These are phyloP conservation scores for Saccharomycopsis selenospora DNA, from an alignment of 805 yeast genomes.

Conservation along the genomic window DNA sequence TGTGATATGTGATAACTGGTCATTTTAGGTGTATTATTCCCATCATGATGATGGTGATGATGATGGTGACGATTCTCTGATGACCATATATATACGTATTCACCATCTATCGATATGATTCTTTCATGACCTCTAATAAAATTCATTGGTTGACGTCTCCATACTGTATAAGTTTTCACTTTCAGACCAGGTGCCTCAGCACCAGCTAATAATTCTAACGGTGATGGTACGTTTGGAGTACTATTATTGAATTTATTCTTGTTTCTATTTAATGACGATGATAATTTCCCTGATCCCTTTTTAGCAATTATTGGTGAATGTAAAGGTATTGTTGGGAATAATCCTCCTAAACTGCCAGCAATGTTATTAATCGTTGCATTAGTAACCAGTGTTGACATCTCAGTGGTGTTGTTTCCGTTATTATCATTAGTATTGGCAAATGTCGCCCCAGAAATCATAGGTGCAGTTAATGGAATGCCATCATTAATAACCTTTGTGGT, in stretches of 20 bases:
- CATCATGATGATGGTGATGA: conserved; percentile 7
- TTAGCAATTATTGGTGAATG: conserved; percentile 7
- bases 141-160: conserved; percentile 83
- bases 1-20: conserved; percentile 81
- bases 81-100: conserved; percentile 81
- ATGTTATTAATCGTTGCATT: neutral
- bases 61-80: conserved; percentile 40
- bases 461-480: no score
- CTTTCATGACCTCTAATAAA: conserved; percentile 75
- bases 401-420: no score
- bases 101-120: conserved; percentile 87
- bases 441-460: no score
- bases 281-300: conserved; percentile 11
- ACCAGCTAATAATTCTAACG: conserved; percentile 8
- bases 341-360: conserved; percentile 21
- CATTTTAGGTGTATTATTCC: conserved; percentile 52
- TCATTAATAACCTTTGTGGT: no score
- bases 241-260: conserved; percentile 7
- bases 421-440: neutral
- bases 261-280: conserved; percentile 9
- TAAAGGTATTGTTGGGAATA: conserved; percentile 26
- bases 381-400: no score
- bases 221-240: neutral
- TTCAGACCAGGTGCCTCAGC: conserved; percentile 32
- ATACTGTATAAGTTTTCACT: conserved; percentile 78